Evolutionary conservation across 2,329 filamentous ascomycete species (phyloP).

Genomic region (Cyphellophora attinorum): DNA sequence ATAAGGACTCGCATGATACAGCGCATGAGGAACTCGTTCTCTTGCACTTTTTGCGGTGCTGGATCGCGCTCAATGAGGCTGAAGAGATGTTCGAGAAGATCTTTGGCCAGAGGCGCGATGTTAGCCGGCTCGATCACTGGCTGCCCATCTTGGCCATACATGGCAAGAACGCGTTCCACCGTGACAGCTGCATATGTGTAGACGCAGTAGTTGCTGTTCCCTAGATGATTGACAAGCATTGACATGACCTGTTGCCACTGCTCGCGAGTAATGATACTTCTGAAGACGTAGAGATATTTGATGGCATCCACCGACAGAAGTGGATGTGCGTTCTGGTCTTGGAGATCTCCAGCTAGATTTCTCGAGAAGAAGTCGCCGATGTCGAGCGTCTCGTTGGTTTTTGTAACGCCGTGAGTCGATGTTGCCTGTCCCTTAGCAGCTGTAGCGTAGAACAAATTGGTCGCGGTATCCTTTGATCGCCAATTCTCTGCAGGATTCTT

Average conservation of each 20-base stretch:
- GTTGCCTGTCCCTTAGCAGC: conserved; percentile 87
- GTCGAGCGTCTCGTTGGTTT: conserved; percentile 75
- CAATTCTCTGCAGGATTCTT: conserved; percentile 64
- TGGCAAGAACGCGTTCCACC: conserved; percentile 82
- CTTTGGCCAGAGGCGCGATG: conserved; percentile 73
- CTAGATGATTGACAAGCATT: conserved; percentile 82
- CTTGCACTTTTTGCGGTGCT: conserved; percentile 85
- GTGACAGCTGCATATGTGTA: conserved; percentile 97
- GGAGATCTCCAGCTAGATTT: conserved; percentile 79
- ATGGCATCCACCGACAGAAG: conserved; percentile 96
- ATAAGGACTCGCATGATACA: conserved; percentile 97
- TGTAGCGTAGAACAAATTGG: conserved; percentile 90
- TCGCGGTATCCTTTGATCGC: conserved; percentile 97
- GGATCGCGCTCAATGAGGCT: conserved; percentile 77
- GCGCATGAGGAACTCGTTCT: conserved; percentile 98
- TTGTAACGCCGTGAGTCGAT: conserved; percentile 79
- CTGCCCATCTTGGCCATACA: conserved; percentile 62
- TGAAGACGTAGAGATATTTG: conserved; percentile 95
- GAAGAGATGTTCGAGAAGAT: conserved; percentile 83
- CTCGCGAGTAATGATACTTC: conserved; percentile 82
- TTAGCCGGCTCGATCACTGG: conserved; percentile 71
- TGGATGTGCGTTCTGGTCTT: conserved; percentile 62
- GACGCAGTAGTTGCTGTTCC: conserved; percentile 84
- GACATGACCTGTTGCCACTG: conserved; percentile 88
- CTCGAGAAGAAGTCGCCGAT: conserved; percentile 93